These are phyloP conservation scores for Neopestalotiopsis sp. DNA, from an alignment of 2,329 filamentous ascomycete species.

Conservation along the genomic window DNA sequence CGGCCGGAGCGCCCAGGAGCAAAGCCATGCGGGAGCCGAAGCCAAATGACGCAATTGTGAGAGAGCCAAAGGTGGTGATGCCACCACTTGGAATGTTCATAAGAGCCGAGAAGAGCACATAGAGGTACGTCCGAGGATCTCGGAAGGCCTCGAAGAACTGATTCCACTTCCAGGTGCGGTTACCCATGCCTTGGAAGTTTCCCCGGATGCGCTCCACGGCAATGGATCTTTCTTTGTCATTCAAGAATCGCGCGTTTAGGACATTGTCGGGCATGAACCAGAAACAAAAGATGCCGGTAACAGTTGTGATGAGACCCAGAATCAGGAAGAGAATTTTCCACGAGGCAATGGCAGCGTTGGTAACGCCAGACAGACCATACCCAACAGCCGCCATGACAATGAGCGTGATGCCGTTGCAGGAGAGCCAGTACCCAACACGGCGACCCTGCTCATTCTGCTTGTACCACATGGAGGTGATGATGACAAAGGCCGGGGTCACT, in stretches of 20 bases:
- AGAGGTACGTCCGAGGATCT: neutral
- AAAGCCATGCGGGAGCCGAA: conserved; percentile 1
- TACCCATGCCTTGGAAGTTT: conserved; percentile 9
- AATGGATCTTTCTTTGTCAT: neutral
- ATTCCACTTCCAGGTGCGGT: conserved; percentile 10
- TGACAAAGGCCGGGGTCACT: conserved; percentile 5
- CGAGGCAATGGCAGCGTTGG: neutral
- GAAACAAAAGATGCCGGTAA: neutral
- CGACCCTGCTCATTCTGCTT: conserved; percentile 11
- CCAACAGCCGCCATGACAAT: conserved; percentile 1
- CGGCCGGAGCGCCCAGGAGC: conserved; percentile 3
- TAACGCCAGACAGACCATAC: neutral
- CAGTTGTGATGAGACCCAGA: neutral
- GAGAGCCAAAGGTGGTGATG: conserved; percentile 11
- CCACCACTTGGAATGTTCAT: conserved; percentile 10
- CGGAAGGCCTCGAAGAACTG: conserved; percentile 1
- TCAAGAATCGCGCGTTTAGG: neutral
- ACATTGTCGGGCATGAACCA: conserved; percentile 5
- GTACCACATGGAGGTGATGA: conserved; percentile 11
- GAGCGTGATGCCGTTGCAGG: neutral
- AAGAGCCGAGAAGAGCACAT: neutral
- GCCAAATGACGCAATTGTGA: conserved; percentile 1
- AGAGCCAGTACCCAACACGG: neutral
- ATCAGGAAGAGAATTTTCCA: conserved; percentile 14
- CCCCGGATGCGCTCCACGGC: neutral